phyloP scores from a whole-genome alignment of 306 rosid species.

The Cicer judaicum region DNA sequence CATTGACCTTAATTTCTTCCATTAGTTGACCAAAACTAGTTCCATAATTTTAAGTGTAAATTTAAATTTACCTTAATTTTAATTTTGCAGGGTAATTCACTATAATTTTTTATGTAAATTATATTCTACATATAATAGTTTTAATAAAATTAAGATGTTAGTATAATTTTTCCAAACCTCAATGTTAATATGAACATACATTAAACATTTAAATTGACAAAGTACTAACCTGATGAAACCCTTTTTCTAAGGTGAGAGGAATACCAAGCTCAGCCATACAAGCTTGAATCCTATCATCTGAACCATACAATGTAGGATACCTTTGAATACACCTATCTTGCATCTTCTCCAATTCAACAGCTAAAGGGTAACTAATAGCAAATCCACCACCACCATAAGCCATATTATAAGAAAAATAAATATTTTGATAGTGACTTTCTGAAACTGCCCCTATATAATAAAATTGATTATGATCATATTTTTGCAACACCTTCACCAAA shows the following conservation, averaged over 20 bases:
- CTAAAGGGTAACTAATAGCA: conserved; percentile 71
- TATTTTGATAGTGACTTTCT: conserved; percentile 75
- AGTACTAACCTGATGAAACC: conserved; percentile 75
- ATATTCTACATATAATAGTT: no score
- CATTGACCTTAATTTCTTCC: no score
- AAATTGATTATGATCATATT: conserved; percentile 62
- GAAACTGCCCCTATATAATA: conserved; percentile 70
- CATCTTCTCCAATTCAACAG: conserved; percentile 58
- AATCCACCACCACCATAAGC: conserved; percentile 80
- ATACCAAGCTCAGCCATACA: conserved; percentile 83
- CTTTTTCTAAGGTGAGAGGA: conserved; percentile 67
- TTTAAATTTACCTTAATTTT: no score
- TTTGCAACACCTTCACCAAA: conserved; percentile 58
- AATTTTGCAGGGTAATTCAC: no score
- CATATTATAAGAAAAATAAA: conserved; percentile 65
- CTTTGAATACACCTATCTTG: conserved; percentile 66
- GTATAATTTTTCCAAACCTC: no score
- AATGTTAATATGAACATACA: no score
- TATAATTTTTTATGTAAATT: no score
- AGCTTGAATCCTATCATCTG: conserved; percentile 79
- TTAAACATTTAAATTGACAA: neutral
- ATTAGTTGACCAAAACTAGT: no score
- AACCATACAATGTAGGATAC: conserved; percentile 63
- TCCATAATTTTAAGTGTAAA: no score
- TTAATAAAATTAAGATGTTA: no score